phyloP scores from a whole-genome alignment of 1,284 basidiomycete genomes.

The Papiliotrema laurentii region DNA sequence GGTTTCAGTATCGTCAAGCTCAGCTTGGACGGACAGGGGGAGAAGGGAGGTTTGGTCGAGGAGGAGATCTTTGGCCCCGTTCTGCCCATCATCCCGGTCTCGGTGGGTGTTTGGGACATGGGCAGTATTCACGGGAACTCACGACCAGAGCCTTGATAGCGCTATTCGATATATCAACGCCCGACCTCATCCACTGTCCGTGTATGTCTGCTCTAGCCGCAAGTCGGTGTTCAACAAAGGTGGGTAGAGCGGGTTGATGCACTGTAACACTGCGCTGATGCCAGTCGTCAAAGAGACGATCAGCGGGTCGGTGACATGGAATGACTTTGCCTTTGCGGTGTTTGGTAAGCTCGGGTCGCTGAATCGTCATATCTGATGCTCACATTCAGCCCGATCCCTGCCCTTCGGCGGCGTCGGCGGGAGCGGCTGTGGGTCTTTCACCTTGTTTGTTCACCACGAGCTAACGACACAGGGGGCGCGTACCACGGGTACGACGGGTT shows the following conservation, averaged over 20 bases:
- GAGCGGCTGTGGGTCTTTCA: constrained; percentile 38
- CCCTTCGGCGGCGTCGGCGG: constrained; percentile 48
- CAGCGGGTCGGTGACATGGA: constrained; percentile 44
- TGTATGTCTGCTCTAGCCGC: constrained; percentile 44
- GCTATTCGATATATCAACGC: constrained; percentile 66
- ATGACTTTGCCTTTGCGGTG: constrained; percentile 40
- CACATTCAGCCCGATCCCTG: constrained; percentile 25
- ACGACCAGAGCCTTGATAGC: constrained; percentile 57
- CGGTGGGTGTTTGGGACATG: constrained; percentile 37
- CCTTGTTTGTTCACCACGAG: neutral
- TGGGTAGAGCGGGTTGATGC: constrained; percentile 9
- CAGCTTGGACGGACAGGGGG: constrained; percentile 55
- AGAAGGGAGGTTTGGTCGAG: constrained; percentile 62
- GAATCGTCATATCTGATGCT: neutral
- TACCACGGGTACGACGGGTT: constrained; percentile 46
- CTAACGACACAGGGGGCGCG: constrained; percentile 30
- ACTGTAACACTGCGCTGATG: constrained; percentile 6
- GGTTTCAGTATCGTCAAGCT: constrained; percentile 52
- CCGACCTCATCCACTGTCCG: constrained; percentile 39
- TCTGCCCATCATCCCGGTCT: constrained; percentile 71
- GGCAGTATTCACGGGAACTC: neutral
- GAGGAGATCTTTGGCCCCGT: constrained; percentile 71
- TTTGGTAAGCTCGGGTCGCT: constrained; percentile 16
- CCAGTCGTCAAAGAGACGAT: constrained; percentile 38
- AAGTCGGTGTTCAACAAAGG: constrained; percentile 34